These are phyloP conservation scores for Macadamia tetraphylla DNA, from an alignment of 164 flowering plant species.

Conservation along the genomic window DNA sequence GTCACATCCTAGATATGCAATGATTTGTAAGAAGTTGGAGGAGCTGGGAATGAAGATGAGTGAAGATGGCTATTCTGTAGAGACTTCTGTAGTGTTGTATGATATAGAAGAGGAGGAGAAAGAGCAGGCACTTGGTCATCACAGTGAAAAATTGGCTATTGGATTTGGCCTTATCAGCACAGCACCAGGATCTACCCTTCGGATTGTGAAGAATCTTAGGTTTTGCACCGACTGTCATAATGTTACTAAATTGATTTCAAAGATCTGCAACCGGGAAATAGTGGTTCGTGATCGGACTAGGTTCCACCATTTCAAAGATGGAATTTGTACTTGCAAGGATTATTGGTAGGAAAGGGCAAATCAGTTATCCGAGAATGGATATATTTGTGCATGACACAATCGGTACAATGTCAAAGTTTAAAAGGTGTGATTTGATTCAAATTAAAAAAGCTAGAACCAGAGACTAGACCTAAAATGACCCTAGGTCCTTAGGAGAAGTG, in stretches of 20 bases:
- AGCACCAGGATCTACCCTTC: conserved; percentile 11
- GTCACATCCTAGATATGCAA: conserved; percentile 19
- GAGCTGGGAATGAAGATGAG: conserved; percentile 16
- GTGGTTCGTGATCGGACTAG: conserved; percentile 28
- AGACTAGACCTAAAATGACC: no score
- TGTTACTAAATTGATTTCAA: conserved; percentile 22
- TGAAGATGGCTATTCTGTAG: conserved; percentile 17
- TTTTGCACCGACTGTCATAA: conserved; percentile 29
- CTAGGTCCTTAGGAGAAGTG: no score
- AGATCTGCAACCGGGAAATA: conserved; percentile 26
- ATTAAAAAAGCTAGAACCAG: no score
- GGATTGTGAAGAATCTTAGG: conserved; percentile 27
- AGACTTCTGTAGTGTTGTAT: conserved; percentile 15
- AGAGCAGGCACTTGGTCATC: conserved; percentile 23
- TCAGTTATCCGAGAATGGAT: no score
- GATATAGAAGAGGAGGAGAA: conserved; percentile 28
- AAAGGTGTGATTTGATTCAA: no score
- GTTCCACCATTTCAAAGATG: conserved; percentile 33
- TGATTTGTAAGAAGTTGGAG: conserved; percentile 15
- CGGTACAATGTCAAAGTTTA: no score
- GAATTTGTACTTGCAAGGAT: conserved; percentile 24
- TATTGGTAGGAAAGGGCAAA: conserved; percentile 20
- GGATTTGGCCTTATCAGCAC: conserved; percentile 22
- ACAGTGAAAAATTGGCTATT: conserved; percentile 27
- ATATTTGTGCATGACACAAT: no score